Evolutionary conservation across 805 yeast species (phyloP).

Genomic region (Monosporozyma siamensis): DNA sequence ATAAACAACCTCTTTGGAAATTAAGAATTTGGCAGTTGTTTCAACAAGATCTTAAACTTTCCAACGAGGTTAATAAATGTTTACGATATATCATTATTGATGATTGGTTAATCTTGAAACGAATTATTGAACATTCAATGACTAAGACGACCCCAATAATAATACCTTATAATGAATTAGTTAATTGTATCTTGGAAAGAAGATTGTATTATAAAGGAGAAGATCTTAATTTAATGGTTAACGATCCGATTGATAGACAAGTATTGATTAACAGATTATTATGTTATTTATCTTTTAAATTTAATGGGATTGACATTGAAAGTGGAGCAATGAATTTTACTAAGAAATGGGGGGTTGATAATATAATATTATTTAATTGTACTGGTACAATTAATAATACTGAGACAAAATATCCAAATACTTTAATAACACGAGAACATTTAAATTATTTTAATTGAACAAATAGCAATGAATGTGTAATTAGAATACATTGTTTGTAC

Average conservation of each 20-base stretch:
- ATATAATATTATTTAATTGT: conserved; percentile 18
- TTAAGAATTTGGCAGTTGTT: conserved; percentile 33
- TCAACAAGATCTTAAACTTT: conserved; percentile 31
- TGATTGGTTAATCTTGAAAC: conserved; percentile 22
- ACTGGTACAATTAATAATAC: conserved; percentile 14
- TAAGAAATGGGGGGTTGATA: conserved; percentile 28
- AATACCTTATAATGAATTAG: conserved; percentile 41
- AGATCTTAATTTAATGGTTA: conserved; percentile 28
- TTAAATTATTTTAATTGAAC: background rate
- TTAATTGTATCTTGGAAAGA: conserved; percentile 47
- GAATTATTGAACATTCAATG: conserved; percentile 8
- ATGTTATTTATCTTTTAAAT: conserved; percentile 35
- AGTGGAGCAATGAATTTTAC: conserved; percentile 30
- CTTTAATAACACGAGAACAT: background rate
- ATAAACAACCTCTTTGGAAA: conserved; percentile 33
- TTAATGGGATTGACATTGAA: conserved; percentile 22
- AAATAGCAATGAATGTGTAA: background rate
- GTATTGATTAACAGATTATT: conserved; percentile 33
- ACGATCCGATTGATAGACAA: conserved; percentile 30
- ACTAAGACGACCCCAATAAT: conserved; percentile 2
- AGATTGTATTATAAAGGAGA: conserved; percentile 37
- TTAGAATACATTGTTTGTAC: background rate
- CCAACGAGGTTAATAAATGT: conserved; percentile 38
- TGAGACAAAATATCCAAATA: background rate
- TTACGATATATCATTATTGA: conserved; percentile 41